Conservation (phyloP, 108 stramenopile species). For the Cyclotella distinguenda region DNA sequence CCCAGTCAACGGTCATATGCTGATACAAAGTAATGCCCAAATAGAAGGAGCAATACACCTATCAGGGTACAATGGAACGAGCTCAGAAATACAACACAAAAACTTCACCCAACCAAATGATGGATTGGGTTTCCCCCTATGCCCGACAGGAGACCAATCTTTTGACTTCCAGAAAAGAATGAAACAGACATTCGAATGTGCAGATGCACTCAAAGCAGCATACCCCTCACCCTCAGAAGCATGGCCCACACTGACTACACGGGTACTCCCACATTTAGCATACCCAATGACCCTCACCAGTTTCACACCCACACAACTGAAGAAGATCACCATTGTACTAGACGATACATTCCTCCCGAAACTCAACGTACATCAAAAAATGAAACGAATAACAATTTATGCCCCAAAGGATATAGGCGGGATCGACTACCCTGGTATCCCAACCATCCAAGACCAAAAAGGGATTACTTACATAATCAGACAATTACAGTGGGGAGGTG, state of each 20-base stretch:
- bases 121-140: background rate
- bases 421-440: background rate
- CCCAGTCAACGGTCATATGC: no score
- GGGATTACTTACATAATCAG: background rate
- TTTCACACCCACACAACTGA: background rate
- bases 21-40: no score
- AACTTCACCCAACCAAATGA: background rate
- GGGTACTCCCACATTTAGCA: background rate
- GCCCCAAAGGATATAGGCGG: slow-evolving; percentile 8
- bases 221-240: background rate
- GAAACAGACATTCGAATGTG: background rate
- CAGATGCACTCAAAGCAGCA: background rate
- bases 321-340: background rate
- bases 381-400: background rate
- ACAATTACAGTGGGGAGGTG: background rate
- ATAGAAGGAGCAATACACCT: no score
- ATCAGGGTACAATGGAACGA: no score
- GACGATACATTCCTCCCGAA: background rate
- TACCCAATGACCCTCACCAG: background rate
- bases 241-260: background rate
- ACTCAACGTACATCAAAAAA: background rate
- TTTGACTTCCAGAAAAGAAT: background rate
- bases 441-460: background rate
- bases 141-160: background rate
- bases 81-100: background rate